These are phyloP conservation scores for Pancytospora epiphaga DNA, from an alignment of 371 early-diverging fungal genomes.

Conservation along the genomic window DNA sequence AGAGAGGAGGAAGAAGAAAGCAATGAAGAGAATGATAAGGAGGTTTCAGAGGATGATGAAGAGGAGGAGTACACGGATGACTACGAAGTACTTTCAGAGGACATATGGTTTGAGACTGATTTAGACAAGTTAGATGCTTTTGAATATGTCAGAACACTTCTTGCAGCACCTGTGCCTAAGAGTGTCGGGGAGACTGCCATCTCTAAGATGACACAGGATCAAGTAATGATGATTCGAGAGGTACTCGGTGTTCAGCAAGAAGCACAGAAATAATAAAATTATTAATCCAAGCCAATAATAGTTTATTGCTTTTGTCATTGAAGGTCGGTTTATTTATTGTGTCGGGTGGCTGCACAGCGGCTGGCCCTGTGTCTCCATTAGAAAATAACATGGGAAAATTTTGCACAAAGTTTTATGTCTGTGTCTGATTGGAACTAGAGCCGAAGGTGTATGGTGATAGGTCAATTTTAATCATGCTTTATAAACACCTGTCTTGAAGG, in stretches of 20 bases:
- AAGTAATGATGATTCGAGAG: constrained; percentile 14
- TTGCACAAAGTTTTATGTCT: too few relatives aligned
- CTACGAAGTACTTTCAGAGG: constrained; percentile 55
- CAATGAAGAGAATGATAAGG: constrained; percentile 36
- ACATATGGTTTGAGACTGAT: constrained; percentile 55
- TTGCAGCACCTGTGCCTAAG: constrained; percentile 8
- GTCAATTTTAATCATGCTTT: too few relatives aligned
- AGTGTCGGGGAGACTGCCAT: constrained; percentile 15
- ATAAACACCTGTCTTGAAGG: too few relatives aligned
- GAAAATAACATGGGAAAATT: too few relatives aligned
- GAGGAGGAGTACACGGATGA: background rate
- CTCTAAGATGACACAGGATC: constrained; percentile 1
- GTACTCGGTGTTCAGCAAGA: constrained; percentile 17
- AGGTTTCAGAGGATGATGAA: constrained; percentile 25
- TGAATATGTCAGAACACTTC: constrained; percentile 38
- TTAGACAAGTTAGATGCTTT: constrained; percentile 58
- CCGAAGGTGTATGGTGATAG: too few relatives aligned
- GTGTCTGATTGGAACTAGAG: too few relatives aligned
- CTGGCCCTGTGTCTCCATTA: too few relatives aligned
- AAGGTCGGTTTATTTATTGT: too few relatives aligned
- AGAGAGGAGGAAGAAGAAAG: constrained; percentile 40
- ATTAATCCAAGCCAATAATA: too few relatives aligned
- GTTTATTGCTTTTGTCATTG: too few relatives aligned
- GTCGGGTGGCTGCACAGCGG: too few relatives aligned
- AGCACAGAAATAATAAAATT: constrained; percentile 22